Conservation (phyloP, 352 stramenopile species). For the Phytophthora sp. region DNA sequence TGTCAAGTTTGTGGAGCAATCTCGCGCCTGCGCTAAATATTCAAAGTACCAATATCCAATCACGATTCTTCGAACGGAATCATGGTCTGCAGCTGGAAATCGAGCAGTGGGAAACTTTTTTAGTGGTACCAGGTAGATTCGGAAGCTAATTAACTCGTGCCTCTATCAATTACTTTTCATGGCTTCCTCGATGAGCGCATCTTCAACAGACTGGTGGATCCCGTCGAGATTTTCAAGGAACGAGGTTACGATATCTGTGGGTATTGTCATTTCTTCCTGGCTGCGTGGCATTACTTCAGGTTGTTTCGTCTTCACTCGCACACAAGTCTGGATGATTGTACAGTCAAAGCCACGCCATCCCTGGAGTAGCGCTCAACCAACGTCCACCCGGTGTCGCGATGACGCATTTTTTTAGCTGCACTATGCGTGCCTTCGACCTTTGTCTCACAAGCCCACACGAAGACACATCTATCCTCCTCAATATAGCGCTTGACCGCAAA, state of each 20-base stretch:
- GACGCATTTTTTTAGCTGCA: conserved; percentile 25
- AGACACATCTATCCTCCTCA: conserved; percentile 26
- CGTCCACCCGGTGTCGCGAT: conserved; percentile 31
- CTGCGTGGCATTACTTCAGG: conserved; percentile 24
- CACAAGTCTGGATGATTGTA: conserved; percentile 35
- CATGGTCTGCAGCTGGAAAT: not conserved
- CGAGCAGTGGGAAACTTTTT: not conserved
- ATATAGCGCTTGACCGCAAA: conserved; percentile 31
- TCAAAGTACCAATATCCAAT: too few relatives aligned
- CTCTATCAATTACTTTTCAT: conserved; percentile 17
- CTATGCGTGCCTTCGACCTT: conserved; percentile 30
- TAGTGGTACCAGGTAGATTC: too few relatives aligned
- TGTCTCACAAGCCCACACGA: conserved; percentile 38
- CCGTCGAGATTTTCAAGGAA: conserved; percentile 37
- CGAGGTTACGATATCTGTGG: conserved; percentile 28
- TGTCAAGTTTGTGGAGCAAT: too few relatives aligned
- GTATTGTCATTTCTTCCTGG: conserved; percentile 30
- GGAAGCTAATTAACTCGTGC: too few relatives aligned
- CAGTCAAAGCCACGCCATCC: not conserved
- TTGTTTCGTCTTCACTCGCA: conserved; percentile 28
- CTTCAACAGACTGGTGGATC: conserved; percentile 36
- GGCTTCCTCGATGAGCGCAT: conserved; percentile 29
- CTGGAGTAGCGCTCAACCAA: conserved; percentile 2
- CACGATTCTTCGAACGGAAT: too few relatives aligned
- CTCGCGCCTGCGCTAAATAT: too few relatives aligned